Percentiles rank a stretch among this genome's conserved stretches.
Conservation (phyloP, 768 basidiomycete genomes). For the Lactarius indigo region DNA sequence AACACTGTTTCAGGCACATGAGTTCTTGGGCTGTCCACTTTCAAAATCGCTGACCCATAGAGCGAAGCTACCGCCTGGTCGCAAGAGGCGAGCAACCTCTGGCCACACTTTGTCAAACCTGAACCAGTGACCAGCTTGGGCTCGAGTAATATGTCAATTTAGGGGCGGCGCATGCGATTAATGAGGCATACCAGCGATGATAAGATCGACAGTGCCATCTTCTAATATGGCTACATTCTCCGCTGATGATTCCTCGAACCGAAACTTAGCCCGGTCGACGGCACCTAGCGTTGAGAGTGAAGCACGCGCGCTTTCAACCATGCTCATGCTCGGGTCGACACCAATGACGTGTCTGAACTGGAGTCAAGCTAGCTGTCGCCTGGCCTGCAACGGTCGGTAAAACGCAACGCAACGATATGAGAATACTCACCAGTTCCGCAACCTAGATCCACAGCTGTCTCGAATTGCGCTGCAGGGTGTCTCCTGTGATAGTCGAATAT, state of each 20-base stretch:
- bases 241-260: conserved; percentile 41
- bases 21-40: not conserved
- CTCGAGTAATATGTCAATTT: conserved; percentile 35
- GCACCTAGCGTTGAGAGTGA: conserved; percentile 52
- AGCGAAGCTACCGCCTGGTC: conserved; percentile 61
- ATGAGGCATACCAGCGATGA: conserved; percentile 53
- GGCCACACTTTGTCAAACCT: conserved; percentile 70
- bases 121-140: conserved; percentile 83
- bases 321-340: conserved; percentile 69
- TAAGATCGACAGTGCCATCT: conserved; percentile 57
- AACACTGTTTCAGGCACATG: conserved; percentile 23
- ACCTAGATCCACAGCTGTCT: conserved; percentile 68
- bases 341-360: conserved; percentile 62
- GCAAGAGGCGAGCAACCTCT: conserved; percentile 57
- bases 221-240: conserved; percentile 53
- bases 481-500: conserved; percentile 56
- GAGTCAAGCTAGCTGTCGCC: conserved; percentile 54
- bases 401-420: not conserved
- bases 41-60: conserved; percentile 55
- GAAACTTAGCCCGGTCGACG: conserved; percentile 32
- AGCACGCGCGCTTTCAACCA: conserved; percentile 47
- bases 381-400: conserved; percentile 47
- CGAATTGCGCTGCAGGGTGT: conserved; percentile 40
- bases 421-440: conserved; percentile 70
- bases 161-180: not conserved